phyloP scores from a whole-genome alignment of 1,139 yeast genomes.

The Casaregolazyma lundiana region DNA sequence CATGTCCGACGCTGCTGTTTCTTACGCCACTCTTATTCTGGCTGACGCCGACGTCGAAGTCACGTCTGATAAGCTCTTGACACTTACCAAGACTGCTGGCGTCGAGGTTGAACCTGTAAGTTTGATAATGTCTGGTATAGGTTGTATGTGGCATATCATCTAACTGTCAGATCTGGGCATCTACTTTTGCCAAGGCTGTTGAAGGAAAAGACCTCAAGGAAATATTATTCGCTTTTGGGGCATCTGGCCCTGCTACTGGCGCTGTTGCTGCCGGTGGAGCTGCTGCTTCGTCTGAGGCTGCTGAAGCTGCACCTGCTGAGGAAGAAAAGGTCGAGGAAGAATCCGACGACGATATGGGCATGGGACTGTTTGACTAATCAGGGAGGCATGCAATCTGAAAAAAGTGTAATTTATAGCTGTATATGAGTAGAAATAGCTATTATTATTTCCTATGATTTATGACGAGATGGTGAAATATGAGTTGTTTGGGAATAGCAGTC shows the following conservation, averaged over 20 bases:
- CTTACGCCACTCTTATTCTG: constrained; percentile 85
- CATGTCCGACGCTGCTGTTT: constrained; percentile 38
- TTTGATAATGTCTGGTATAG: no score
- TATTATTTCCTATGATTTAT: neutral
- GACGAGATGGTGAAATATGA: neutral
- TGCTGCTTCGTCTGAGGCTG: constrained; percentile 64
- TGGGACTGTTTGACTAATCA: constrained; percentile 38
- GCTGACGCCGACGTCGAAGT: constrained; percentile 95
- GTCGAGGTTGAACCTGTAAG: constrained; percentile 56
- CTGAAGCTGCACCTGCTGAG: constrained; percentile 35
- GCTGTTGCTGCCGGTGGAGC: constrained; percentile 54
- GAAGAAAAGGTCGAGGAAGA: constrained; percentile 30
- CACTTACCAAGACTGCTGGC: constrained; percentile 87
- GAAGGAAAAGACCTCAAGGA: constrained; percentile 96
- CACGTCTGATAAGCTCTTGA: constrained; percentile 84
- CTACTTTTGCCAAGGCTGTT: constrained; percentile 92
- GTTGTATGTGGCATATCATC: no score
- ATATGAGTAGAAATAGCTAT: neutral
- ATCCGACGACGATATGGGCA: constrained; percentile 37
- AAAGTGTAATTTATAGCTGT: constrained; percentile 1
- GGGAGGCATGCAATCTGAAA: constrained; percentile 1
- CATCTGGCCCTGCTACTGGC: constrained; percentile 58
- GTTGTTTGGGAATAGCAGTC: neutral
- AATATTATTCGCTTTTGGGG: constrained; percentile 75
- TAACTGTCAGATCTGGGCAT: constrained; percentile 74